A percentile compares a stretch with the other conserved stretches of the same genome.
Conservation (phyloP, 1,284 basidiomycete genomes). For the Pseudozyma sp. region DNA sequence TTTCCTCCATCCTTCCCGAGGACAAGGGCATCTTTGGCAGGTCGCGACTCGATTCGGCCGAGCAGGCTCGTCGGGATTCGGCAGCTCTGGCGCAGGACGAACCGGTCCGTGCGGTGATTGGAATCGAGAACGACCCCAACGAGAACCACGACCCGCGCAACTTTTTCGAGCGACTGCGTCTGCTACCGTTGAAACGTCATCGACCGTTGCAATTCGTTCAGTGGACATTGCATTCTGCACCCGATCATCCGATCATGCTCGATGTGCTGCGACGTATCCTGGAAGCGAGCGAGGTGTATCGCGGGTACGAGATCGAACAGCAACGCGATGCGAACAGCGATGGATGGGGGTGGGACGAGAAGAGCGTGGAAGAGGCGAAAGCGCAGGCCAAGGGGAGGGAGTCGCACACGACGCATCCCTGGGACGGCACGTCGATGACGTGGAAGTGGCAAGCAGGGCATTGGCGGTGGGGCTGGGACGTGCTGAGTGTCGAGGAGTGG, state of each 20-base stretch:
- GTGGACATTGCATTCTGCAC: slow-evolving; percentile 47
- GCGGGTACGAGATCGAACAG: slow-evolving; percentile 25
- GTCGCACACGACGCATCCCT: slow-evolving; percentile 19
- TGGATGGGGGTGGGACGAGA: slow-evolving; percentile 47
- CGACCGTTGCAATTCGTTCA: slow-evolving; percentile 46
- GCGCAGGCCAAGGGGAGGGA: slow-evolving; percentile 25
- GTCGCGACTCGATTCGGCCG: background rate
- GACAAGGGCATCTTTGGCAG: slow-evolving; percentile 29
- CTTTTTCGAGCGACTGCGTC: slow-evolving; percentile 32
- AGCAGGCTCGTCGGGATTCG: background rate
- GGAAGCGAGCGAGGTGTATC: slow-evolving; percentile 37
- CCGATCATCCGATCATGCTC: slow-evolving; percentile 48
- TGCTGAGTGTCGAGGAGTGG: slow-evolving; percentile 45
- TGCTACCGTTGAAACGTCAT: slow-evolving; percentile 39
- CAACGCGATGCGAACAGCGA: slow-evolving; percentile 31
- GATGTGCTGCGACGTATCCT: slow-evolving; percentile 42
- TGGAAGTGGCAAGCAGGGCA: slow-evolving; percentile 51
- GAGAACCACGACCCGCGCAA: slow-evolving; percentile 32
- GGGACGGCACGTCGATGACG: slow-evolving; percentile 32
- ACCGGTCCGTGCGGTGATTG: slow-evolving; percentile 41
- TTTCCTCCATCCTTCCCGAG: slow-evolving; percentile 20
- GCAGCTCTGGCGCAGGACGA: slow-evolving; percentile 6
- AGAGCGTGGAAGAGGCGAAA: slow-evolving; percentile 9
- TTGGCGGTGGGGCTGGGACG: slow-evolving; percentile 49
- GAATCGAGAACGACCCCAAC: slow-evolving; percentile 50